Percentiles rank a stretch among this genome's conserved stretches.
These are phyloP conservation scores for Aspergillus novoparasiticus DNA, from an alignment of 2,329 filamentous ascomycete species.

Conservation along the genomic window DNA sequence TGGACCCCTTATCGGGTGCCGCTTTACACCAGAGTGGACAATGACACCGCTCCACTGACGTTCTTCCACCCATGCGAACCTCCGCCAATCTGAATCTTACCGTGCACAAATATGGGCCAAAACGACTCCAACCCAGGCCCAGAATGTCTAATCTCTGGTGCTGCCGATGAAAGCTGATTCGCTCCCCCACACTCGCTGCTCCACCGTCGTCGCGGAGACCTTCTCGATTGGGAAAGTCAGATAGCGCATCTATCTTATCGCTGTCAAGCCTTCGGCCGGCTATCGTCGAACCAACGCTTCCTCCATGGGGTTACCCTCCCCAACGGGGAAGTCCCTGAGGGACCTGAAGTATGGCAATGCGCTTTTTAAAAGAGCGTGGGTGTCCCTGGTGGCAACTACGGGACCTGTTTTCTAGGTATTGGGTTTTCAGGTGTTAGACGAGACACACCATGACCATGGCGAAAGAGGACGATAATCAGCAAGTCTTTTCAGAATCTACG, in stretches of 20 bases:
- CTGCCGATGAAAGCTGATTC: neutral
- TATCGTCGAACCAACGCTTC: neutral
- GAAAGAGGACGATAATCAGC: conserved; percentile 28
- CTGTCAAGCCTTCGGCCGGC: neutral
- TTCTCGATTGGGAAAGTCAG: conserved; percentile 28
- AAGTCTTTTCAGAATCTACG: conserved; percentile 25
- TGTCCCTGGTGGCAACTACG: neutral
- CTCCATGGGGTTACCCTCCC: conserved; percentile 9
- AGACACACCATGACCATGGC: conserved; percentile 18
- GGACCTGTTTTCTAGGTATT: neutral
- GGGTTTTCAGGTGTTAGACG: neutral
- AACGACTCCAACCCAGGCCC: neutral
- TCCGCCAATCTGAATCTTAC: neutral
- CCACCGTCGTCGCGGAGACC: conserved; percentile 29
- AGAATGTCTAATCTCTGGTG: neutral
- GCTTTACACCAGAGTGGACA: neutral
- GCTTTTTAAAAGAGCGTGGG: neutral
- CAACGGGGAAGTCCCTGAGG: neutral
- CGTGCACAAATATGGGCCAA: neutral
- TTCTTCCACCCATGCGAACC: too few species aligned
- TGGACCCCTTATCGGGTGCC: neutral
- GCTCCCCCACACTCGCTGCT: conserved; percentile 4
- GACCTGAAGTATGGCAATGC: neutral
- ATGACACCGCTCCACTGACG: neutral
- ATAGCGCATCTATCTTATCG: conserved; percentile 29